phyloP scores from a whole-genome alignment of 805 yeast genomes.

The Saturnispora mendoncae region DNA sequence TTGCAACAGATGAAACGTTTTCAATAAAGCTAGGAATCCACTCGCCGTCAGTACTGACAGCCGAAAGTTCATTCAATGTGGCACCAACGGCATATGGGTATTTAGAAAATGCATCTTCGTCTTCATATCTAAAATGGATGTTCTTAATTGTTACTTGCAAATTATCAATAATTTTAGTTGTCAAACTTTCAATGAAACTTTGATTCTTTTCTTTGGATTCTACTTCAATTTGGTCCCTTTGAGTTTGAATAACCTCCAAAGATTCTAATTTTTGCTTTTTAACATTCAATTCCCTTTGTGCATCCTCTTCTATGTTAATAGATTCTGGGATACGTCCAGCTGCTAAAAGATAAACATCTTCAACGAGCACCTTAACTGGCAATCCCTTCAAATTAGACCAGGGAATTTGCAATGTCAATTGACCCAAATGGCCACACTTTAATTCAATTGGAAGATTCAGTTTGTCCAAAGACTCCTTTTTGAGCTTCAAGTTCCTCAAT shows the following conservation, averaged over 20 bases:
- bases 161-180: constrained; percentile 88
- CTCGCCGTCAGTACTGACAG: constrained; percentile 74
- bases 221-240: constrained; percentile 27
- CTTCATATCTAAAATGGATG: constrained; percentile 90
- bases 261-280: constrained; percentile 58
- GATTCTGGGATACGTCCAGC: constrained; percentile 58
- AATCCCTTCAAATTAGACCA: constrained; percentile 92
- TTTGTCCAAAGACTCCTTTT: constrained; percentile 83
- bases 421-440: constrained; percentile 82
- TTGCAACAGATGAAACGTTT: constrained; percentile 53
- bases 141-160: constrained; percentile 84
- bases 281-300: constrained; percentile 50
- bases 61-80: constrained; percentile 78
- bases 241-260: constrained; percentile 51
- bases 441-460: constrained; percentile 82
- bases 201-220: constrained; percentile 48
- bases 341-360: constrained; percentile 79
- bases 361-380: constrained; percentile 82
- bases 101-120: constrained; percentile 59
- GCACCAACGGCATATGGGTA: constrained; percentile 76
- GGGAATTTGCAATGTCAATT: constrained; percentile 83
- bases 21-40: constrained; percentile 86
- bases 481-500: constrained; percentile 63
- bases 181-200: constrained; percentile 75
- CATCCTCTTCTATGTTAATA: constrained; percentile 48